Percentiles rank a stretch among this genome's conserved stretches.
phyloP scores from a whole-genome alignment of 371 early-diverging fungal genomes.

The Apophysomyces elegans region DNA sequence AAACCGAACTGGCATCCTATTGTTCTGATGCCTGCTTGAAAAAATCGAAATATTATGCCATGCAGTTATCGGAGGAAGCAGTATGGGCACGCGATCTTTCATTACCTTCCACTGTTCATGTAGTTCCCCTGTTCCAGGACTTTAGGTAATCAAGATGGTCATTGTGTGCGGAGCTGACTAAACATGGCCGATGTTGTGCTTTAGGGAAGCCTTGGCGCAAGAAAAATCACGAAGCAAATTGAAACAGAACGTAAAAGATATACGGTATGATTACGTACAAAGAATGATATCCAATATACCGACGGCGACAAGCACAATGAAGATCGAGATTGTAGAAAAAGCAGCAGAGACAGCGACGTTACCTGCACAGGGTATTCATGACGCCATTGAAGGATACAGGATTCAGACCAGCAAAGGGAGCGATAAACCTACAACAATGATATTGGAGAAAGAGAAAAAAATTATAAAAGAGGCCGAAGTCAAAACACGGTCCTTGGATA shows the following conservation, averaged over 20 bases:
- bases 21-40: conserved; percentile 68
- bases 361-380: conserved; percentile 27
- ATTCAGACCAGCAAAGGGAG: conserved; percentile 25
- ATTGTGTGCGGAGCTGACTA: neutral
- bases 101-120: conserved; percentile 21
- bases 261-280: conserved; percentile 44
- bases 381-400: conserved; percentile 51
- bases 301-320: conserved; percentile 9
- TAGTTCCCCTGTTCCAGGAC: conserved; percentile 35
- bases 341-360: neutral
- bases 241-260: conserved; percentile 20
- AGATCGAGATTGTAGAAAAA: conserved; percentile 41
- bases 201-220: conserved; percentile 35
- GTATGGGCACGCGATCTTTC: conserved; percentile 54
- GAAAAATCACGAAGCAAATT: conserved; percentile 19
- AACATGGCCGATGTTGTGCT: neutral
- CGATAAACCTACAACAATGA: conserved; percentile 39
- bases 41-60: conserved; percentile 60
- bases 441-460: conserved; percentile 25
- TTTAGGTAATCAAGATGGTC: conserved; percentile 32
- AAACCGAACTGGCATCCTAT: conserved; percentile 58
- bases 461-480: neutral
- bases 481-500: conserved; percentile 2
- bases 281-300: conserved; percentile 36
- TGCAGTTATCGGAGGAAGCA: conserved; percentile 71